Evolutionary conservation across 257 asterid genomes (phyloP).

Genomic region (Orobanche coerulescens): DNA sequence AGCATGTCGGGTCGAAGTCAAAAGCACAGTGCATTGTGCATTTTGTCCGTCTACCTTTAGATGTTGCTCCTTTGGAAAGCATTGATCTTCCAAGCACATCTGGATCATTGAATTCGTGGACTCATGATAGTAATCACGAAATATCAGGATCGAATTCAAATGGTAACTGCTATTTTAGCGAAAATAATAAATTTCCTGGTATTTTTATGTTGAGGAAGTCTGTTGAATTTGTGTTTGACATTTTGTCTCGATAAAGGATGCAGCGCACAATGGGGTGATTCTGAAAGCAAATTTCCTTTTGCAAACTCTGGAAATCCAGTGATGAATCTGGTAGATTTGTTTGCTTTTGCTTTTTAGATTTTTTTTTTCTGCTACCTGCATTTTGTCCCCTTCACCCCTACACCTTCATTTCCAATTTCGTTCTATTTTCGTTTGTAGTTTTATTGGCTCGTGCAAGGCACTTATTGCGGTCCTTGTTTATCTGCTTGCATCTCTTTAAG

Average conservation of each 20-base stretch:
- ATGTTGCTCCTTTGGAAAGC: constrained; percentile 21
- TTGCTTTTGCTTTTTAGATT: not conserved
- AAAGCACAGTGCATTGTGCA: constrained; percentile 73
- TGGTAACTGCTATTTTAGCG: constrained; percentile 31
- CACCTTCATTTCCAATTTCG: not conserved
- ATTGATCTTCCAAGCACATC: constrained; percentile 30
- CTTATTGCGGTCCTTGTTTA: not conserved
- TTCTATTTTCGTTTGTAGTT: not conserved
- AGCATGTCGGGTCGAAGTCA: constrained; percentile 67
- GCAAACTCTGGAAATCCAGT: constrained; percentile 52
- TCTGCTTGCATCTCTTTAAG: not conserved
- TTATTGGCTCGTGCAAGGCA: not conserved
- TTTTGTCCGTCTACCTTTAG: constrained; percentile 50
- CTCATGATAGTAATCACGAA: constrained; percentile 24
- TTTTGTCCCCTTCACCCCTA: no score
- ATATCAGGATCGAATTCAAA: constrained; percentile 29
- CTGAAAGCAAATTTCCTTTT: constrained; percentile 45
- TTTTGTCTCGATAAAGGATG: constrained; percentile 31
- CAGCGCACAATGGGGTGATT: constrained; percentile 27
- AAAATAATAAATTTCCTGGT: not conserved
- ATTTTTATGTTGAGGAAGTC: not conserved
- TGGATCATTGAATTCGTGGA: constrained; percentile 24
- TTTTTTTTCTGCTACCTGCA: not conserved
- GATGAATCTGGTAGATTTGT: constrained; percentile 43
- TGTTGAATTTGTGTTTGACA: not conserved